These are phyloP conservation scores for Coemansia sp. DNA, from an alignment of 192 early-diverging fungal genomes.

Conservation along the genomic window DNA sequence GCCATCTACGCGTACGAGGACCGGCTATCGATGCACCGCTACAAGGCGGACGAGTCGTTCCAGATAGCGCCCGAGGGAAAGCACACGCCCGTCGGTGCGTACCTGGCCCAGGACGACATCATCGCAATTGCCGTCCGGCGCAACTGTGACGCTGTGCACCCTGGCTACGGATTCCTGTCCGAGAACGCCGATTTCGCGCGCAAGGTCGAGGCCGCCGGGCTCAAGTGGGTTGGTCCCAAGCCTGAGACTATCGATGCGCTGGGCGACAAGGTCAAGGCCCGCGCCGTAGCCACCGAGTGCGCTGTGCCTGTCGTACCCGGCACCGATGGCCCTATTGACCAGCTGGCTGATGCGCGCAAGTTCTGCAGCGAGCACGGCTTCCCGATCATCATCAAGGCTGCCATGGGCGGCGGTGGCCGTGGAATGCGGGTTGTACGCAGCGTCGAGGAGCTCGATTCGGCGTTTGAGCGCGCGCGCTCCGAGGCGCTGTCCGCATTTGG, in stretches of 20 bases:
- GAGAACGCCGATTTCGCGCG: constrained; percentile 93
- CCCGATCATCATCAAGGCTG: constrained; percentile 96
- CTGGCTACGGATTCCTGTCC: constrained; percentile 94
- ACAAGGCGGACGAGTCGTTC: constrained; percentile 96
- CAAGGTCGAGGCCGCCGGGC: constrained; percentile 83
- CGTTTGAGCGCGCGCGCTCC: constrained; percentile 81
- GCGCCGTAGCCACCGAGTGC: constrained; percentile 73
- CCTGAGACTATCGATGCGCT: constrained; percentile 81
- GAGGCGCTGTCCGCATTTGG: constrained; percentile 94
- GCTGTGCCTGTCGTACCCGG: constrained; percentile 92
- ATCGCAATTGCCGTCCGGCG: constrained; percentile 80
- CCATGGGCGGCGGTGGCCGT: constrained; percentile 94
- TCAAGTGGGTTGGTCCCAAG: constrained; percentile 88
- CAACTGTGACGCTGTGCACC: constrained; percentile 86
- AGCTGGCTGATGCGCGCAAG: constrained; percentile 58
- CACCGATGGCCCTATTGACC: constrained; percentile 80
- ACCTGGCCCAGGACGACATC: constrained; percentile 92
- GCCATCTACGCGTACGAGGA: constrained; percentile 92
- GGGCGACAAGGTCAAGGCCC: constrained; percentile 96
- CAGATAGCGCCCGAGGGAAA: constrained; percentile 83
- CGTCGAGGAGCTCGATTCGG: constrained; percentile 63
- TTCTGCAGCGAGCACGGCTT: constrained; percentile 84
- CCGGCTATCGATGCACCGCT: constrained; percentile 87
- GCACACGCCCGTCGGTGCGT: constrained; percentile 88
- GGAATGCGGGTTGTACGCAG: constrained; percentile 94